These are phyloP conservation scores for Lentinula guzmanii DNA, from an alignment of 768 basidiomycete species.

Conservation along the genomic window DNA sequence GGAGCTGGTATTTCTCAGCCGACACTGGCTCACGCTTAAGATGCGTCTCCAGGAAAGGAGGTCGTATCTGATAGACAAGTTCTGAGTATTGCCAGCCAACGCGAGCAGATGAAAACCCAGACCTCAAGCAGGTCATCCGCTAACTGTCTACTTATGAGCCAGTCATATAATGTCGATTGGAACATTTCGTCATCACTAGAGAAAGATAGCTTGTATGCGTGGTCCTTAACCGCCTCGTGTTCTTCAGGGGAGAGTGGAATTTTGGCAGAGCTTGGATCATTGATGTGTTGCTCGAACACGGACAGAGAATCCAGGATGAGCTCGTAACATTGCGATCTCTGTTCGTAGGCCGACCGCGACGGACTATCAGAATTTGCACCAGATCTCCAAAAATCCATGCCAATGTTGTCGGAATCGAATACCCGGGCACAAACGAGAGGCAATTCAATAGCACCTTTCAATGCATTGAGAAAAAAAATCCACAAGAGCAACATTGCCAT, in stretches of 20 bases:
- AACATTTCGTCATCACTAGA: conserved; percentile 86
- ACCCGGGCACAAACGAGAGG: conserved; percentile 79
- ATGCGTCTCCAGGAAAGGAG: conserved; percentile 84
- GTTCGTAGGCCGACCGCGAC: conserved; percentile 50
- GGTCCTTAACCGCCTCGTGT: conserved; percentile 67
- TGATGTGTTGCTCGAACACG: conserved; percentile 67
- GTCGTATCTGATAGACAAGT: conserved; percentile 56
- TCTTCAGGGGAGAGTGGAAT: conserved; percentile 34
- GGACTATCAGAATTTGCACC: conserved; percentile 53
- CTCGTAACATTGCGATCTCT: conserved; percentile 71
- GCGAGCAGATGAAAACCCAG: background rate
- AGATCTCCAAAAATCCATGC: conserved; percentile 70
- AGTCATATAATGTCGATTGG: conserved; percentile 91
- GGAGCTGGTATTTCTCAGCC: conserved; percentile 76
- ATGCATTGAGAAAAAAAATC: background rate
- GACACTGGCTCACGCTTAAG: conserved; percentile 75
- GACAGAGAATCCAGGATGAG: conserved; percentile 77
- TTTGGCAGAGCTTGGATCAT: conserved; percentile 15
- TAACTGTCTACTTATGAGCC: conserved; percentile 75
- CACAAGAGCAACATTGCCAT: background rate
- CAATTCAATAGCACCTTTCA: conserved; percentile 73
- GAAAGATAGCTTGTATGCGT: conserved; percentile 85
- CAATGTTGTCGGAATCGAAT: conserved; percentile 70
- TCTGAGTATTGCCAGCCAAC: conserved; percentile 8
- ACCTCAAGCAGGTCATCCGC: conserved; percentile 92